Conservation (phyloP, 768 basidiomycete genomes). For the Lactarius sp. region DNA sequence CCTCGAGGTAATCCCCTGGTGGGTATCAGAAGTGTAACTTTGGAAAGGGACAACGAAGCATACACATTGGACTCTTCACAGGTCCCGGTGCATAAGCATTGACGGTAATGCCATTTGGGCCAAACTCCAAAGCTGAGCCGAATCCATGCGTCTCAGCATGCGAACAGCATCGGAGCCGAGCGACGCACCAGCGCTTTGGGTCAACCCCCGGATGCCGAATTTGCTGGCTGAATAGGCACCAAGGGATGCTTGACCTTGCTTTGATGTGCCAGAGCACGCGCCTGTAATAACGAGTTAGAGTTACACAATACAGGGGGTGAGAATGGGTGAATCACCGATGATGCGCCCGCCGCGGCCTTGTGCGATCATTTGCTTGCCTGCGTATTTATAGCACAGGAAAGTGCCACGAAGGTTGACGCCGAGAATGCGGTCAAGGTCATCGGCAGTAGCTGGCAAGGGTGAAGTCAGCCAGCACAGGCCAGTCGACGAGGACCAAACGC, state of each 20-base stretch:
- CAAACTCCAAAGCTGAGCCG: slow-evolving; percentile 25
- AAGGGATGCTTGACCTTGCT: slow-evolving; percentile 16
- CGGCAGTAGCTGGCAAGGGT: slow-evolving; percentile 19
- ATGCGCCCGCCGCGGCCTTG: slow-evolving; percentile 29
- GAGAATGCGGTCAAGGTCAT: slow-evolving; percentile 25
- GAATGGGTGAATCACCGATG: slow-evolving; percentile 19
- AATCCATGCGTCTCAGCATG: not conserved
- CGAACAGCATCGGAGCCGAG: slow-evolving; percentile 1
- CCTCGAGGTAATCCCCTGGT: slow-evolving; percentile 19
- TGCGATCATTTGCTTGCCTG: slow-evolving; percentile 28
- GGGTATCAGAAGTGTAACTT: not conserved
- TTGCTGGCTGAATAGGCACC: slow-evolving; percentile 33
- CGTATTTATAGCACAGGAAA: slow-evolving; percentile 28
- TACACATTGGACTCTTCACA: slow-evolving; percentile 26
- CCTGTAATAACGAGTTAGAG: slow-evolving; percentile 11
- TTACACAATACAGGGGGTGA: not conserved
- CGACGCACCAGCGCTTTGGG: slow-evolving; percentile 27
- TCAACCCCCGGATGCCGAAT: slow-evolving; percentile 32
- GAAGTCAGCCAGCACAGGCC: not conserved
- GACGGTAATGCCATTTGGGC: slow-evolving; percentile 26
- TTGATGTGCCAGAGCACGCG: slow-evolving; percentile 11
- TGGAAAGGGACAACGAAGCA: not conserved
- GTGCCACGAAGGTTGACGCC: slow-evolving; percentile 25
- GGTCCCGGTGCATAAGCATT: slow-evolving; percentile 28
- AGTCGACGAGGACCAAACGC: not conserved